phyloP scores from a whole-genome alignment of 2,329 filamentous ascomycete genomes.

The Fusarium illudens region DNA sequence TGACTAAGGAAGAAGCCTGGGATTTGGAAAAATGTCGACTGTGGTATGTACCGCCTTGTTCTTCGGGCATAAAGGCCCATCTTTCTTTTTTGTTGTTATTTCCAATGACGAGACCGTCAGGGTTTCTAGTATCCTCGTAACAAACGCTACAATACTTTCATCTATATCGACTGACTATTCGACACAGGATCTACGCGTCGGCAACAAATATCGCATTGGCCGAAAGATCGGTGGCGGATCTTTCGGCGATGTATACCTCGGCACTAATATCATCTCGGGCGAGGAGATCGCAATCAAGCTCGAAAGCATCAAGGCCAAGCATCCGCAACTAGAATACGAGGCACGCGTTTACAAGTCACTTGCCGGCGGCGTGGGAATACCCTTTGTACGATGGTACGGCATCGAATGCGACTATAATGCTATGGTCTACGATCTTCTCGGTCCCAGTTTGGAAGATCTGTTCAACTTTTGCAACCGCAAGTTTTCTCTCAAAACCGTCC shows the following conservation, averaged over 20 bases:
- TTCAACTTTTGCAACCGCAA: constrained; percentile 76
- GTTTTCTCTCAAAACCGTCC: constrained; percentile 97
- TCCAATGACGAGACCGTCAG: neutral
- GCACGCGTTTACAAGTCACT: constrained; percentile 91
- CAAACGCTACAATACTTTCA: no score
- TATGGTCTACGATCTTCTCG: constrained; percentile 76
- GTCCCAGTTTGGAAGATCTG: neutral
- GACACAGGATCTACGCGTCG: constrained; percentile 91
- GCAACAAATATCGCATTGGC: constrained; percentile 99
- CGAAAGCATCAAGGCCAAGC: constrained; percentile 99
- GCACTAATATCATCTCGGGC: constrained; percentile 99
- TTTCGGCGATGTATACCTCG: constrained; percentile 98
- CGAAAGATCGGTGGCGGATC: constrained; percentile 98
- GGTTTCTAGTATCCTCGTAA: neutral
- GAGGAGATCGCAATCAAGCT: constrained; percentile 99
- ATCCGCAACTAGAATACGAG: constrained; percentile 98
- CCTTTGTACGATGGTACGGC: constrained; percentile 99
- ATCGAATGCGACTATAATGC: constrained; percentile 99
- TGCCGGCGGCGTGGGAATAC: constrained; percentile 95
- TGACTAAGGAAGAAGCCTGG: neutral
- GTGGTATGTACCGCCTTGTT: neutral
- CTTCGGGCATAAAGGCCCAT: neutral
- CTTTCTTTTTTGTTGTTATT: neutral
- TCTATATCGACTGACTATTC: neutral
- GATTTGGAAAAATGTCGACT: neutral